Evolutionary conservation across 140 eudicot genomes (phyloP), one percentile per base, ranked within the genome.

Genomic region (Flaveria floridana): DNA sequence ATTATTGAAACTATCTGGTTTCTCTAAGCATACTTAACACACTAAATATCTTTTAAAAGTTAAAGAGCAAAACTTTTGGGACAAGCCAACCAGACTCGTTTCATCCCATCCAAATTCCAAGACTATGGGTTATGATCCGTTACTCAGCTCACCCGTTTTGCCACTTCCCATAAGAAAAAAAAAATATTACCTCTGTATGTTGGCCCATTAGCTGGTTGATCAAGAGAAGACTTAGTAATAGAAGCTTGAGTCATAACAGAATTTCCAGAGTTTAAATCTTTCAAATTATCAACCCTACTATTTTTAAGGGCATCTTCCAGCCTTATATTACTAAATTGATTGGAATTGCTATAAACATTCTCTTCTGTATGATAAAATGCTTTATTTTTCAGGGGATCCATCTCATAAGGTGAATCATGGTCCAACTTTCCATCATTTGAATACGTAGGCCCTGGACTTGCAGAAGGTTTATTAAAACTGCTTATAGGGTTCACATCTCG

Each of bases 241-340:
- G 70, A 74, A 78, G 71, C 82, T 71, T 77, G 68, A 72, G 84
- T 59, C 0, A 79, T 69, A 70, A 68, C 75, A 74, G 79, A 72
- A 81, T 44, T 76, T 68, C 30, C 68, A 53, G 65, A 47, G 10
- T 80, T 47, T 62, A 69, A 65, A 70, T 81, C 87, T 77, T 81
- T 87, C 44, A 67, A 18, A 34, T 41, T 85, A 64, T 48, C 77
- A 42, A 77, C 82, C 26, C 48, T 71, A 70, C 76, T 76, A 66
- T 68, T 80, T 63, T 78, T 64, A 20, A 69, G 41, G 81, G 73
- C 57, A 28, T 78, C 75, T 46, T 52, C 80, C 44, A 61, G 37
- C 68, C 73, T 80, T 71, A 37, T 61, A 64, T 58, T 71, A 78
- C 80, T 83, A 56, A 71, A 65, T 39, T 82, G 73, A 75, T 77